Evolutionary conservation across 192 early-diverging fungal genomes (phyloP).

Genomic region (Coemansia sp.): DNA sequence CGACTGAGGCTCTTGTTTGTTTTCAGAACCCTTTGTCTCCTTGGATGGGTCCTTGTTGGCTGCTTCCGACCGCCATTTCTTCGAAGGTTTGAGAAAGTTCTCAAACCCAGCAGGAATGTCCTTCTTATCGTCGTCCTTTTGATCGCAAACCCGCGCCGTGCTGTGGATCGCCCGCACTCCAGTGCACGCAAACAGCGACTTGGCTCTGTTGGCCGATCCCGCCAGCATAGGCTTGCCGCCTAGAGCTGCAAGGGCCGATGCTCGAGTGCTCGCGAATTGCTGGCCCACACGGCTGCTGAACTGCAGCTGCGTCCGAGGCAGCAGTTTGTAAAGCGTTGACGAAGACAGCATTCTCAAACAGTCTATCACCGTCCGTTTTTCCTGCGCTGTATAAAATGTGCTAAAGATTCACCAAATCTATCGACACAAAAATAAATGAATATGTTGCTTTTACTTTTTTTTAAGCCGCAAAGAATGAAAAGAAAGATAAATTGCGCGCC

Average conservation of each 20-base stretch:
- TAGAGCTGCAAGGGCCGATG: not conserved
- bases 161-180: conserved; percentile 38
- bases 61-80: conserved; percentile 48
- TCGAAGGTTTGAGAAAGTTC: conserved; percentile 55
- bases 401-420: not conserved
- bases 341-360: not conserved
- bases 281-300: not conserved
- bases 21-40: conserved; percentile 2
- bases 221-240: not conserved
- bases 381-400: not conserved
- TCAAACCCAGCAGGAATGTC: conserved; percentile 69
- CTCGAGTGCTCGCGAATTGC: not conserved
- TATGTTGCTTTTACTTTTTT: too few relatives aligned
- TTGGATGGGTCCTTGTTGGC: conserved; percentile 3
- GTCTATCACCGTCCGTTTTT: not conserved
- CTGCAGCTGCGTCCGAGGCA: conserved; percentile 2
- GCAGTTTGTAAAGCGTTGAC: not conserved
- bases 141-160: conserved; percentile 11
- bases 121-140: conserved; percentile 25
- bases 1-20: not conserved
- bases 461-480: too few relatives aligned
- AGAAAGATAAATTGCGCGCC: too few relatives aligned
- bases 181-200: not conserved
- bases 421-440: too few relatives aligned
- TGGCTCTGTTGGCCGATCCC: not conserved